Percentiles rank a stretch among this genome's conserved stretches.
These are phyloP conservation scores for Starmera caribaea DNA, from an alignment of 805 yeast species.

Conservation along the genomic window DNA sequence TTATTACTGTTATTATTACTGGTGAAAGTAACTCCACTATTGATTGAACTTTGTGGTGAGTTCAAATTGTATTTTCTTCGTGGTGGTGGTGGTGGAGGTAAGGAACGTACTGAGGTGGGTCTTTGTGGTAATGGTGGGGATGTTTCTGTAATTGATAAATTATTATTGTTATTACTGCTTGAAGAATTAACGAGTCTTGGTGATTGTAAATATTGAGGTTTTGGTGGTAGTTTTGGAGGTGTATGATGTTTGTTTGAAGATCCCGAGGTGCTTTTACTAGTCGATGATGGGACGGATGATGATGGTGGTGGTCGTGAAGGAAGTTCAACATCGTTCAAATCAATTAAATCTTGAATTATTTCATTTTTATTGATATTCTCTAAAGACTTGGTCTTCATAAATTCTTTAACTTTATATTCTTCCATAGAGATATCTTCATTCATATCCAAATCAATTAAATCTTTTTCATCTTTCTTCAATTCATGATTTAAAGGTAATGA, in stretches of 20 bases:
- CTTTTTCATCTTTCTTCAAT: conserved; percentile 17
- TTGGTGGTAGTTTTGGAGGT: conserved; percentile 4
- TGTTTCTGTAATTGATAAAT: not conserved
- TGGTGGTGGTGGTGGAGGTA: conserved; percentile 24
- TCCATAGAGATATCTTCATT: conserved; percentile 12
- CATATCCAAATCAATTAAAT: conserved; percentile 17
- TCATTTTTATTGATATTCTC: conserved; percentile 6
- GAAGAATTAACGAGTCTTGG: not conserved
- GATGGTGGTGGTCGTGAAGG: not conserved
- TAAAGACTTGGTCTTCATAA: conserved; percentile 7
- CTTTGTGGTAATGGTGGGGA: conserved; percentile 20
- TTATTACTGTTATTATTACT: not conserved
- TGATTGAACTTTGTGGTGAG: conserved; percentile 1
- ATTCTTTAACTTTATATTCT: conserved; percentile 14
- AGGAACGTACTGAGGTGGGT: conserved; percentile 5
- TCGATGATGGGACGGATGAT: not conserved
- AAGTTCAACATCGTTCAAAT: conserved; percentile 22
- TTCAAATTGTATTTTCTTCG: conserved; percentile 8
- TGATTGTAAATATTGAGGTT: conserved; percentile 1
- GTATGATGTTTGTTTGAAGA: not conserved
- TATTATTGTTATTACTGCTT: not conserved
- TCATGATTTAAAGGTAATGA: conserved; percentile 21
- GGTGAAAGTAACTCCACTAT: conserved; percentile 2
- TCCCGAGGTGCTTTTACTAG: not conserved
- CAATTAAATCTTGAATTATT: conserved; percentile 21